A percentile compares a stretch with the other conserved stretches of the same genome.
Evolutionary conservation across 2,329 filamentous ascomycete species (phyloP).

Genomic region (Thielaviopsis euricoi): DNA sequence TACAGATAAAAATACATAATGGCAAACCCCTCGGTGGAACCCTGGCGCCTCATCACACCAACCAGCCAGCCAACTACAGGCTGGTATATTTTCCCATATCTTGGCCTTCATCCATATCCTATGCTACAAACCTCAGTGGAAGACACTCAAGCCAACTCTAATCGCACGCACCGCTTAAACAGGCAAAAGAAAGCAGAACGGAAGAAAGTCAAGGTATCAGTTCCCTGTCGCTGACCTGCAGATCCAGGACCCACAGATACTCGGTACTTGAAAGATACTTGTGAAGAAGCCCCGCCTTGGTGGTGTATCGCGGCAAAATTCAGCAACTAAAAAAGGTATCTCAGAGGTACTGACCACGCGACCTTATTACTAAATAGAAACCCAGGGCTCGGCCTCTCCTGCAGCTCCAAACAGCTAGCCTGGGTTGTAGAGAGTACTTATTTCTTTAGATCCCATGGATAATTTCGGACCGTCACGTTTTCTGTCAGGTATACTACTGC

Average conservation of each 20-base stretch:
- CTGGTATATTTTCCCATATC: constrained; percentile 10
- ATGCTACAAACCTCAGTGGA: too few species aligned
- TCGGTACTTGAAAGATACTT: constrained; percentile 1
- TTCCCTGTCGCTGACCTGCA: neutral
- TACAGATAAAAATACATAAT: constrained; percentile 12
- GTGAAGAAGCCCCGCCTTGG: neutral
- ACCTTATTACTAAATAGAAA: constrained; percentile 9
- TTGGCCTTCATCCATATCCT: too few species aligned
- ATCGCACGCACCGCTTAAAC: neutral
- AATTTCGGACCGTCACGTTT: neutral
- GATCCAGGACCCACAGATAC: neutral
- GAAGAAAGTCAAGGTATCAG: neutral
- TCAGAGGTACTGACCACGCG: neutral
- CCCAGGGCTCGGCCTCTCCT: neutral
- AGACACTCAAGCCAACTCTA: too few species aligned
- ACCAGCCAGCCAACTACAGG: neutral
- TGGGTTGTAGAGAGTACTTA: neutral
- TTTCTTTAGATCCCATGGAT: neutral
- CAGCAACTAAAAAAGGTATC: neutral
- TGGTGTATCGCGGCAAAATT: neutral
- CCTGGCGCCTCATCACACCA: neutral
- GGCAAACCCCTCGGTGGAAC: constrained; percentile 6
- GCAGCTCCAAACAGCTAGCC: neutral
- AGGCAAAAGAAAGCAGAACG: neutral
- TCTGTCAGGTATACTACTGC: too few species aligned